A percentile compares a stretch with the other conserved stretches of the same genome.
phyloP scores from a whole-genome alignment of 805 yeast species.

The Candida nitratophila region DNA sequence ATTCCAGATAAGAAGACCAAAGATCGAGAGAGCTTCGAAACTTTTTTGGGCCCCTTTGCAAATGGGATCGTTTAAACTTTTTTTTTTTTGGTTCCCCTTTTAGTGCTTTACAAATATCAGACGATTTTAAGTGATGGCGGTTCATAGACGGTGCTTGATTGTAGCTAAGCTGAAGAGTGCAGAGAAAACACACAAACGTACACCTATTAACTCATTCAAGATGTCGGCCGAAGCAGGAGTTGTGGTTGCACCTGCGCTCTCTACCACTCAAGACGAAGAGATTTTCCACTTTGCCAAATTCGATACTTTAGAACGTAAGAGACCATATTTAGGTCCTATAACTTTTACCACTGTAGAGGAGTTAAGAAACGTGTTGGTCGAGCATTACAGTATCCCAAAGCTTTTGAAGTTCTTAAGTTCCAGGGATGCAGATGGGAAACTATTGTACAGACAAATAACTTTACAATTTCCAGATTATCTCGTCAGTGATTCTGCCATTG shows the following conservation, averaged over 20 bases:
- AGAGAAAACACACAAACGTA: too few species aligned
- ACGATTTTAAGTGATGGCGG: neutral
- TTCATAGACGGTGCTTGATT: too few species aligned
- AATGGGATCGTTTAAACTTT: neutral
- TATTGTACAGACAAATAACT: constrained; percentile 48
- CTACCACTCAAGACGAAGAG: constrained; percentile 64
- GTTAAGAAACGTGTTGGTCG: constrained; percentile 28
- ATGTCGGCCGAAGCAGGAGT: constrained; percentile 8
- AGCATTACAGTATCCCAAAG: constrained; percentile 46
- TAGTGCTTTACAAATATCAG: neutral
- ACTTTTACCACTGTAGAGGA: constrained; percentile 18
- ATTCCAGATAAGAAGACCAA: neutral
- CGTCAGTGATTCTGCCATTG: constrained; percentile 70
- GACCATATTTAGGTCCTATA: constrained; percentile 1
- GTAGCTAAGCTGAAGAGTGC: too few species aligned
- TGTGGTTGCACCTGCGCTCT: constrained; percentile 59
- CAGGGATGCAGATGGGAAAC: constrained; percentile 20
- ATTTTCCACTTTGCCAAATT: constrained; percentile 43
- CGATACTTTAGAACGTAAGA: constrained; percentile 9
- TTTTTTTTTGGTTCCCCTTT: neutral
- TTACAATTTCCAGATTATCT: constrained; percentile 86
- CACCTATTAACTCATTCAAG: neutral
- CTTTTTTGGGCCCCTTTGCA: neutral
- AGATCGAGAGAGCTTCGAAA: neutral
- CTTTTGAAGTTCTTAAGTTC: constrained; percentile 16